phyloP scores from a whole-genome alignment of 352 stramenopile genomes.

The Pythium brassicae region DNA sequence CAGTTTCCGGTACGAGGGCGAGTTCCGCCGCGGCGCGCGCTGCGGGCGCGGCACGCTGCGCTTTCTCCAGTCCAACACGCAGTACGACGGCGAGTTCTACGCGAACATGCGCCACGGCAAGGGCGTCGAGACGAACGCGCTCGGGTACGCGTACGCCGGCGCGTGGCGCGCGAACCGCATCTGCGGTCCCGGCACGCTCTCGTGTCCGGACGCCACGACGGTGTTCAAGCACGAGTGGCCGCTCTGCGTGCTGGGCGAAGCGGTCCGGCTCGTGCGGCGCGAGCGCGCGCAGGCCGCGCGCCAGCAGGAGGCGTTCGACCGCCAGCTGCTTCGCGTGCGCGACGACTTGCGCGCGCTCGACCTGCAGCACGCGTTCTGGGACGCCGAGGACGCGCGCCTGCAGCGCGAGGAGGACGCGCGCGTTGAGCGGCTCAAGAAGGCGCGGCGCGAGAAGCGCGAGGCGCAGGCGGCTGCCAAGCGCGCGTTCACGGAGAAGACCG shows the following conservation, averaged over 20 bases:
- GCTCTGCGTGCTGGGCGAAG: constrained; percentile 53
- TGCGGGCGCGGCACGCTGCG: constrained; percentile 41
- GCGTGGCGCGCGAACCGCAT: constrained; percentile 56
- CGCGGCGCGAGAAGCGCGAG: constrained; percentile 48
- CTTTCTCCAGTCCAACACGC: constrained; percentile 35
- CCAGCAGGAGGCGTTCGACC: constrained; percentile 41
- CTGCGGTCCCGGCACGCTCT: constrained; percentile 38
- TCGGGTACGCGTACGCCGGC: constrained; percentile 56
- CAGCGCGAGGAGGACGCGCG: constrained; percentile 35
- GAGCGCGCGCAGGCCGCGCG: constrained; percentile 21
- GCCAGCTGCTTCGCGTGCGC: constrained; percentile 52
- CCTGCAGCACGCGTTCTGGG: constrained; percentile 54
- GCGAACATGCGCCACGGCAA: constrained; percentile 54
- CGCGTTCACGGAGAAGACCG: constrained; percentile 41
- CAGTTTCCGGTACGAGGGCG: constrained; percentile 50
- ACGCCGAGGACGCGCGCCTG: constrained; percentile 51
- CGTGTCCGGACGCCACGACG: constrained; percentile 36
- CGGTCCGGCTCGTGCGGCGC: constrained; percentile 43
- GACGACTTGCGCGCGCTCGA: constrained; percentile 64
- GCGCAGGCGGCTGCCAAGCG: constrained; percentile 47
- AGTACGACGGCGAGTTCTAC: constrained; percentile 70
- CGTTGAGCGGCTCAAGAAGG: constrained; percentile 44
- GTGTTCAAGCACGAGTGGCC: constrained; percentile 52
- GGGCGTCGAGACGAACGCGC: constrained; percentile 51
- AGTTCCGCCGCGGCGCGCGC: constrained; percentile 41